Conservation (phyloP, 805 yeast genomes). For the Allodekkera sacchari region DNA sequence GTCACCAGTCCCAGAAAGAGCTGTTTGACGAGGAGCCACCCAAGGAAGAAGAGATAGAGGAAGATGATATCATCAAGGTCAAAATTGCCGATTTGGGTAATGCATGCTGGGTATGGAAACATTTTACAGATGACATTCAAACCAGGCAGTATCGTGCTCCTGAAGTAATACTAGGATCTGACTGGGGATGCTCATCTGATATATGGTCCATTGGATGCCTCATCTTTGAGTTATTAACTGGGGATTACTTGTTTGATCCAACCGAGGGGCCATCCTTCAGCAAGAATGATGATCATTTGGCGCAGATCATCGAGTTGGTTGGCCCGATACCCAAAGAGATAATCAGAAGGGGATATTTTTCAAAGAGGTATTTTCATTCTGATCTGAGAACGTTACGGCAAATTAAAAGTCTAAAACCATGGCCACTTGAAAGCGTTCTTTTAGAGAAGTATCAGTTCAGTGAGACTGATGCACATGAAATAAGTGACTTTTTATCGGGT, state of each 20-base stretch:
- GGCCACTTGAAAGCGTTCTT: constrained; percentile 80
- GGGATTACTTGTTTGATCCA: constrained; percentile 93
- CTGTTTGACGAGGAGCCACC: constrained; percentile 25
- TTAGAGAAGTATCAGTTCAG: constrained; percentile 77
- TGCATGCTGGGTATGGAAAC: constrained; percentile 75
- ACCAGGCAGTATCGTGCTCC: constrained; percentile 92
- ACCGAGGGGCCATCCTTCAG: constrained; percentile 64
- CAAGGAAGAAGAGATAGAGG: constrained; percentile 27
- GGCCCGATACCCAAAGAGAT: constrained; percentile 42
- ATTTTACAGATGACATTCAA: constrained; percentile 83
- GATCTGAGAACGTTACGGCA: constrained; percentile 47
- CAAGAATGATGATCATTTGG: constrained; percentile 94
- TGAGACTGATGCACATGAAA: constrained; percentile 57
- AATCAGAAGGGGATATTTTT: constrained; percentile 58
- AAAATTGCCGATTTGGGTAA: constrained; percentile 93
- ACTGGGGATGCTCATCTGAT: constrained; percentile 95
- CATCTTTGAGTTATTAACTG: constrained; percentile 84
- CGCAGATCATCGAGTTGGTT: constrained; percentile 73
- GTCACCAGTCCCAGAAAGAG: constrained; percentile 24
- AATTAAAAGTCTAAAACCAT: constrained; percentile 75
- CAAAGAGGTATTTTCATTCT: constrained; percentile 26
- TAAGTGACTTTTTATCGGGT: constrained; percentile 72
- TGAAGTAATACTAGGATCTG: constrained; percentile 68
- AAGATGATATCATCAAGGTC: constrained; percentile 53
- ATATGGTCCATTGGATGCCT: constrained; percentile 95